Conservation (phyloP, 176 grass and related monocot species). For the Aegilops sharonensis region DNA sequence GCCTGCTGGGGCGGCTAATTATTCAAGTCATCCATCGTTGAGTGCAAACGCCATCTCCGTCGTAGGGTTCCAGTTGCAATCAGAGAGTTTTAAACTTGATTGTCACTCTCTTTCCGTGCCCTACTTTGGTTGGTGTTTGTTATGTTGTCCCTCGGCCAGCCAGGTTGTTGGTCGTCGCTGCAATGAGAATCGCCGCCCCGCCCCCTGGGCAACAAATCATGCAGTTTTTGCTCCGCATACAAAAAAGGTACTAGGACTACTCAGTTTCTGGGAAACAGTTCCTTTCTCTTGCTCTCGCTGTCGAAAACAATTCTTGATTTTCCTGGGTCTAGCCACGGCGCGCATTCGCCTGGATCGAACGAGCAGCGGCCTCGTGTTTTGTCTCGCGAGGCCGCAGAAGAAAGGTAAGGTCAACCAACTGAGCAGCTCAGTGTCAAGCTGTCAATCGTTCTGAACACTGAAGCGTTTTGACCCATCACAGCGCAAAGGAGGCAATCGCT, state of each 20-base stretch:
- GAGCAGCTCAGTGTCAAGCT: not conserved
- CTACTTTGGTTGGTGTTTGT: not conserved
- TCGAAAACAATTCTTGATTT: not conserved
- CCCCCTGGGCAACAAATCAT: constrained; percentile 7
- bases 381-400: not conserved
- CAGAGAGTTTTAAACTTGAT: not conserved
- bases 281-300: not conserved
- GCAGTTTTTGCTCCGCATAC: too few species aligned
- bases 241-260: too few species aligned
- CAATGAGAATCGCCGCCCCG: constrained; percentile 28
- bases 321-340: not conserved
- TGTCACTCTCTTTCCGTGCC: not conserved
- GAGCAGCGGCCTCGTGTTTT: too few species aligned
- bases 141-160: not conserved
- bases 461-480: constrained; percentile 11
- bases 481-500: constrained; percentile 18
- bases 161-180: not conserved
- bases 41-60: not conserved
- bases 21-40: not conserved
- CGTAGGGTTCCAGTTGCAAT: not conserved
- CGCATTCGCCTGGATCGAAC: not conserved
- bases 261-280: too few species aligned
- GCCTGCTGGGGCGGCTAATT: constrained; percentile 31
- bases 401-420: not conserved
- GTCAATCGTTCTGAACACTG: not conserved